These are phyloP conservation scores for Kazachstania psychrophila DNA, from an alignment of 805 yeast species.

Conservation along the genomic window DNA sequence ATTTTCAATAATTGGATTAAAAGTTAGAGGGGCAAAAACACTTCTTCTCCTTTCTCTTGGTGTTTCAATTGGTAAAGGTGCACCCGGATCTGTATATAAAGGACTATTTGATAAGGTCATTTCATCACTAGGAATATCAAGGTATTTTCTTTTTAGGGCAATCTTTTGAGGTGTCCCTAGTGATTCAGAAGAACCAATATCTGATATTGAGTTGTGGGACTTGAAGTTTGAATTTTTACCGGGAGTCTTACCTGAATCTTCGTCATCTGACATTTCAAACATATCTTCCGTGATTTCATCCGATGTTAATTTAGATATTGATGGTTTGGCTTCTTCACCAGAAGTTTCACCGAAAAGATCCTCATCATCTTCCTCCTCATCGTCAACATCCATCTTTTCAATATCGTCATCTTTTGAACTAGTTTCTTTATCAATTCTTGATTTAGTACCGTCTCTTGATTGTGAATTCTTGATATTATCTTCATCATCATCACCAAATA, in stretches of 20 bases:
- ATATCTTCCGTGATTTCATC: conserved; percentile 27
- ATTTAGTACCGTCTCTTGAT: too few species aligned
- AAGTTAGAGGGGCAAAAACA: conserved; percentile 71
- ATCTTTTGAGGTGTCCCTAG: conserved; percentile 6
- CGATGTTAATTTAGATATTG: conserved; percentile 7
- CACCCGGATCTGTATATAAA: conserved; percentile 71
- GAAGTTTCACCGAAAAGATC: conserved; percentile 32
- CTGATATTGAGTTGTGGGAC: background rate
- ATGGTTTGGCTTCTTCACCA: conserved; percentile 8
- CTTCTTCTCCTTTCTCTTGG: conserved; percentile 45
- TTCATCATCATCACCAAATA: conserved; percentile 30
- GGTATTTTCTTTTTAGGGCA: conserved; percentile 22
- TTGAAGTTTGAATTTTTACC: conserved; percentile 4
- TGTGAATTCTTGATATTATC: too few species aligned
- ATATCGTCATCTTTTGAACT: background rate
- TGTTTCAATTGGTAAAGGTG: conserved; percentile 57
- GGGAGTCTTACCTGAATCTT: conserved; percentile 10
- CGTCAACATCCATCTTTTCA: conserved; percentile 12
- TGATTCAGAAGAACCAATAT: background rate
- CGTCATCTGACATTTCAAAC: conserved; percentile 28
- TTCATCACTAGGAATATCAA: conserved; percentile 51
- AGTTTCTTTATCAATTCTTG: background rate
- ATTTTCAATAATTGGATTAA: conserved; percentile 68
- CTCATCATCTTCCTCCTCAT: conserved; percentile 24
- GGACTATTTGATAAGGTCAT: conserved; percentile 48